These are phyloP conservation scores for Scedosporium minutisporum DNA, from an alignment of 2,329 filamentous ascomycete genomes.

Conservation along the genomic window DNA sequence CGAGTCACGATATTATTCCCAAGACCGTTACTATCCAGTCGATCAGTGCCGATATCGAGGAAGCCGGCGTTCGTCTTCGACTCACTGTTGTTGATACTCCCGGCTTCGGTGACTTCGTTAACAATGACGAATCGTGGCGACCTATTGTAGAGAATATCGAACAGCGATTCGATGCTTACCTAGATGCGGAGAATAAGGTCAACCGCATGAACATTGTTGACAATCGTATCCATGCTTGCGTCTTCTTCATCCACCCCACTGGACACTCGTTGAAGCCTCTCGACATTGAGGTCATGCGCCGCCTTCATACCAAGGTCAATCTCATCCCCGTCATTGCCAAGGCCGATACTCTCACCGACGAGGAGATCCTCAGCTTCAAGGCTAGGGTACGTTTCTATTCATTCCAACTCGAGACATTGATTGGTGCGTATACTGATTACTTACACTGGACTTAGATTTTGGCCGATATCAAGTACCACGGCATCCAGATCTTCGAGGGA, in stretches of 20 bases:
- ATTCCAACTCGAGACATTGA: not conserved
- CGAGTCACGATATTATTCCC: constrained; percentile 94
- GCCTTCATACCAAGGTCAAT: constrained; percentile 99
- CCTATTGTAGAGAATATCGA: constrained; percentile 99
- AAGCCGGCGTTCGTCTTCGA: constrained; percentile 92
- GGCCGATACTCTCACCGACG: constrained; percentile 93
- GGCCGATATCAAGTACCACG: constrained; percentile 91
- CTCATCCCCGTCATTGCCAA: constrained; percentile 98
- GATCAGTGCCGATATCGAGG: constrained; percentile 93
- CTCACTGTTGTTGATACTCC: constrained; percentile 96
- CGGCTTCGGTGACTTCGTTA: constrained; percentile 97
- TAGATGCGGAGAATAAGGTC: constrained; percentile 99
- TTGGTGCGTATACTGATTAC: constrained; percentile 12
- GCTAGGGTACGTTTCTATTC: constrained; percentile 61
- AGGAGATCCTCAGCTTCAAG: constrained; percentile 93
- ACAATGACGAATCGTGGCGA: constrained; percentile 99
- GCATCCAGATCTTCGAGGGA: constrained; percentile 97
- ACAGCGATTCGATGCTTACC: constrained; percentile 95
- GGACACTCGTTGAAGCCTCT: constrained; percentile 97
- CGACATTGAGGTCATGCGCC: constrained; percentile 98
- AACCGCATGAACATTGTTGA: constrained; percentile 99
- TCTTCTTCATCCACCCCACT: constrained; percentile 99
- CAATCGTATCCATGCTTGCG: constrained; percentile 96
- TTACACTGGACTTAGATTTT: constrained; percentile 58
- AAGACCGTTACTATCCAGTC: constrained; percentile 95